A percentile compares a stretch with the other conserved stretches of the same genome.
phyloP scores from a whole-genome alignment of 2,329 filamentous ascomycete genomes.

The Penicillium vulpinum region DNA sequence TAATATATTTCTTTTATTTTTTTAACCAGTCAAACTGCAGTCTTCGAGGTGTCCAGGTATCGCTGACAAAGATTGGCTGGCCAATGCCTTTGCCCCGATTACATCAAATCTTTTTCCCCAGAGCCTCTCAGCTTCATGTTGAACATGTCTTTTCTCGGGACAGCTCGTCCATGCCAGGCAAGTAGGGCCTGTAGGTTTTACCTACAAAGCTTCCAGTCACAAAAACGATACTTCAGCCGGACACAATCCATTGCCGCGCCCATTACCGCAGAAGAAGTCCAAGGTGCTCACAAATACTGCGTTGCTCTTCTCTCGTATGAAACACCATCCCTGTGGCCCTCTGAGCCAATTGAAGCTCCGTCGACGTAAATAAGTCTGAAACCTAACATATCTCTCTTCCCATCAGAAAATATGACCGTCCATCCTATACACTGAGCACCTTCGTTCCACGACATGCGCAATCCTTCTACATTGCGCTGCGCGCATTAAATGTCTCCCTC shows the following conservation, averaged over 20 bases:
- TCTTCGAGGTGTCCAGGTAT: background rate
- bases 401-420: conserved; percentile 77
- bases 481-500: conserved; percentile 89
- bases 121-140: conserved; percentile 9
- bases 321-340: background rate
- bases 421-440: conserved; percentile 80
- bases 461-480: conserved; percentile 85
- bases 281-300: conserved; percentile 59
- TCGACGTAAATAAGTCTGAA: background rate
- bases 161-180: conserved; percentile 22
- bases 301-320: conserved; percentile 56
- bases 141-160: conserved; percentile 22
- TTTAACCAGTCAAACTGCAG: background rate
- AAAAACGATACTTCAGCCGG: conserved; percentile 25
- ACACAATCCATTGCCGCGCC: conserved; percentile 19
- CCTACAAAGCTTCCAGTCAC: conserved; percentile 10
- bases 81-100: conserved; percentile 24
- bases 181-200: conserved; percentile 14
- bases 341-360: background rate
- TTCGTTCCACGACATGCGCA: conserved; percentile 75
- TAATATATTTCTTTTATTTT: background rate
- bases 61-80: conserved; percentile 13
- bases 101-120: conserved; percentile 12
- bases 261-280: conserved; percentile 47
- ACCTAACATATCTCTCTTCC: background rate